Evolutionary conservation across 139 green algal genomes (phyloP).

Genomic region (Tetradesmus lagerheimii): DNA sequence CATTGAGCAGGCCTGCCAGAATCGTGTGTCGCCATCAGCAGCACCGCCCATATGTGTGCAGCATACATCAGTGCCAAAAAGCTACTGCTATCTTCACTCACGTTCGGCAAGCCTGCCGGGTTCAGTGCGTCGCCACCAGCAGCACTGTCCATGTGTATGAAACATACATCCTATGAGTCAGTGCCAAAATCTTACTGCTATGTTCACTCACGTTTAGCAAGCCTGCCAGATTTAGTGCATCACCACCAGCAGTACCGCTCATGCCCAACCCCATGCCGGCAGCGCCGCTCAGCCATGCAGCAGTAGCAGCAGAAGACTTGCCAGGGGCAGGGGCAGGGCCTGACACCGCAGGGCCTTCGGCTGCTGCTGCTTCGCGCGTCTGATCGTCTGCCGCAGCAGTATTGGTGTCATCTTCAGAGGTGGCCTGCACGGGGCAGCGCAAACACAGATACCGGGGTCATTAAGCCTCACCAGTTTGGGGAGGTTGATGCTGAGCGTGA

Average conservation of each 20-base stretch:
- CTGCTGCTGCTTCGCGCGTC: not conserved
- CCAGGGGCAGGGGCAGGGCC: not conserved
- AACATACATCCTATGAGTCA: not conserved
- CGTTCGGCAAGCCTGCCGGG: constrained; percentile 39
- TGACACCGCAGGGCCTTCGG: not conserved
- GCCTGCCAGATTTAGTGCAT: not conserved
- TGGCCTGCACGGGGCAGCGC: too few species aligned
- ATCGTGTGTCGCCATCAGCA: too few species aligned
- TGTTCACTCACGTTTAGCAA: constrained; percentile 64
- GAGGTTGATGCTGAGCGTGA: too few species aligned
- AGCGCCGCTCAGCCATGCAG: not conserved
- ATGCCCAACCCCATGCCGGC: not conserved
- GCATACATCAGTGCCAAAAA: too few species aligned
- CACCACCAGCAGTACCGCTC: not conserved
- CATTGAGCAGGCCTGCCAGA: too few species aligned
- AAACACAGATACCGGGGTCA: too few species aligned
- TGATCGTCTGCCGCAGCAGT: not conserved
- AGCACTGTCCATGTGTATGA: not conserved
- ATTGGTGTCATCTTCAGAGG: too few species aligned
- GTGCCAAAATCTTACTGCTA: too few species aligned
- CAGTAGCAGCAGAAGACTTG: not conserved
- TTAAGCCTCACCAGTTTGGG: too few species aligned
- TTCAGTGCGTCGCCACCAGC: constrained; percentile 61
- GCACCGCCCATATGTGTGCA: too few species aligned
- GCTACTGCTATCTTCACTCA: not conserved